Evolutionary conservation across 805 yeast species (phyloP).

Genomic region (Diddensiella transvaalensis): DNA sequence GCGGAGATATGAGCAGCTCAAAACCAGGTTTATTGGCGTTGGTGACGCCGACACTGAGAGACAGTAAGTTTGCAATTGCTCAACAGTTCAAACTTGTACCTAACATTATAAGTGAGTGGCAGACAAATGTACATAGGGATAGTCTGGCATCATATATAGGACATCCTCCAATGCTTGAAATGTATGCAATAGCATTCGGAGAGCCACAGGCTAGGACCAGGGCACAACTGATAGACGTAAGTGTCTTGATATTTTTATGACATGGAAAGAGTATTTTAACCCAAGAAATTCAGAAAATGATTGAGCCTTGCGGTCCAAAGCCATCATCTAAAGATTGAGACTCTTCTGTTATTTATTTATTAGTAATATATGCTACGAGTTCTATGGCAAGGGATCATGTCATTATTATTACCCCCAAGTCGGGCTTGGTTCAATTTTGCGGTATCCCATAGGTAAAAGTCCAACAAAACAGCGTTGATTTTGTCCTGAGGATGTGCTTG

Average conservation of each 20-base stretch:
- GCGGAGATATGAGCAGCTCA: slow-evolving; percentile 52
- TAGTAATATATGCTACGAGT: slow-evolving; percentile 38
- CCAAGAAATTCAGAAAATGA: slow-evolving; percentile 25
- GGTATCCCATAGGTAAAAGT: slow-evolving; percentile 44
- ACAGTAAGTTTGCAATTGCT: slow-evolving; percentile 28
- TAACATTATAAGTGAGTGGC: slow-evolving; percentile 50
- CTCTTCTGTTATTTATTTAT: slow-evolving; percentile 5
- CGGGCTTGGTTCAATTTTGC: slow-evolving; percentile 37
- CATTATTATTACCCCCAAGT: slow-evolving; percentile 12
- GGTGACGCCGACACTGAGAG: slow-evolving; percentile 72
- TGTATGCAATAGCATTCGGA: slow-evolving; percentile 50
- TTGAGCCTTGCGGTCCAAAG: slow-evolving; percentile 29
- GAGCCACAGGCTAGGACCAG: slow-evolving; percentile 36
- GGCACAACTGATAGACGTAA: slow-evolving; percentile 28
- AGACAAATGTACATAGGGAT: slow-evolving; percentile 62
- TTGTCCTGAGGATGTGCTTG: slow-evolving; percentile 17
- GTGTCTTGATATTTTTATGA: slow-evolving; percentile 9
- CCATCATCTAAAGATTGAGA: too few relatives aligned
- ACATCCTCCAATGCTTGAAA: slow-evolving; percentile 52
- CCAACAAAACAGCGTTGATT: slow-evolving; percentile 39
- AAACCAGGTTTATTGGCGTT: slow-evolving; percentile 64
- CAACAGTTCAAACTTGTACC: background rate
- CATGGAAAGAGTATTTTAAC: background rate
- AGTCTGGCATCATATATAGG: slow-evolving; percentile 60
- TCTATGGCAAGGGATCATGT: slow-evolving; percentile 35